Evolutionary conservation across 495 filamentous ascomycete species (phyloP).

Genomic region (Lepidopterella palustris): DNA sequence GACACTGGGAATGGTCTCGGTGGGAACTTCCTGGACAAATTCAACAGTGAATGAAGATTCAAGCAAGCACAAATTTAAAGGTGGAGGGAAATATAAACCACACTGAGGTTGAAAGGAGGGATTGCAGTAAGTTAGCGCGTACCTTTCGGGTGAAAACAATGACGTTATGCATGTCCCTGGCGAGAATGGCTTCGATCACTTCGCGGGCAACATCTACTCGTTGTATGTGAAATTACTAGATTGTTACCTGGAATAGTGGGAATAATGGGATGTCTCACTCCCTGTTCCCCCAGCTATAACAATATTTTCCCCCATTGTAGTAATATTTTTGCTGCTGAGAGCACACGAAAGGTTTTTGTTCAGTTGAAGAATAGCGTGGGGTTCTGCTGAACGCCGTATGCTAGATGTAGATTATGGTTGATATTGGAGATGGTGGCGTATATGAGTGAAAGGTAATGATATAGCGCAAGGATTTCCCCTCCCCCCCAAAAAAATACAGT

Average conservation of each 20-base stretch:
- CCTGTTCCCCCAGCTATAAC: slow-evolving; percentile 51
- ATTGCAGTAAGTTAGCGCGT: slow-evolving; percentile 7
- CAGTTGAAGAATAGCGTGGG: no score
- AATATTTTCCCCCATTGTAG: slow-evolving; percentile 54
- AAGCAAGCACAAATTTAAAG: no score
- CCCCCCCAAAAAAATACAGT: no score
- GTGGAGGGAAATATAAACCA: neutral
- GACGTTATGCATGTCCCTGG: slow-evolving; percentile 48
- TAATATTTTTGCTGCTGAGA: no score
- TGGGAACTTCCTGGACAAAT: slow-evolving; percentile 24
- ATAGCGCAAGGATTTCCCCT: no score
- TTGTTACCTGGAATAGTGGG: neutral
- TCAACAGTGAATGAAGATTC: slow-evolving; percentile 1
- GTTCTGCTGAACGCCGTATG: no score
- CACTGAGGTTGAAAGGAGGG: no score
- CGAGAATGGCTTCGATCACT: slow-evolving; percentile 48
- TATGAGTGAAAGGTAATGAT: no score
- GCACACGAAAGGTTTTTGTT: no score
- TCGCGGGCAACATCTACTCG: slow-evolving; percentile 48
- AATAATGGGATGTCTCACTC: slow-evolving; percentile 38
- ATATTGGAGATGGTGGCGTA: no score
- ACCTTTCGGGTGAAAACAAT: slow-evolving; percentile 44
- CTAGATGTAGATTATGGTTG: no score
- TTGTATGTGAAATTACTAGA: neutral
- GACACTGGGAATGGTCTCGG: slow-evolving; percentile 7